Conservation (phyloP, 2,329 filamentous ascomycete species). For the Cladosporium sp. region DNA sequence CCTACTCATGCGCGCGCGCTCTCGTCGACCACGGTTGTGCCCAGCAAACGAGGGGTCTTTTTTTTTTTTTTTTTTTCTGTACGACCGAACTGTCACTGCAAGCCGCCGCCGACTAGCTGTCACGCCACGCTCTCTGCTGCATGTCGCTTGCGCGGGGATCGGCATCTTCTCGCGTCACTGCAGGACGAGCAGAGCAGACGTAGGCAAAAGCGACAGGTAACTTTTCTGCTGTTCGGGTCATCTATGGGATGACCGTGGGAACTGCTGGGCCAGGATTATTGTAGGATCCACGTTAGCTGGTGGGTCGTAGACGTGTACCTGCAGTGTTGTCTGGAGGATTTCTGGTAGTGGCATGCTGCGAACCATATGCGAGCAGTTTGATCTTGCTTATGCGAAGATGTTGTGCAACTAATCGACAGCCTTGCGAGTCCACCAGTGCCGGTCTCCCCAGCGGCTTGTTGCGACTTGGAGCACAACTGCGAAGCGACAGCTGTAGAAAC, state of each 20-base stretch:
- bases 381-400: constrained; percentile 4
- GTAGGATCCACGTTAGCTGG: not conserved
- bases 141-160: constrained; percentile 13
- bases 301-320: constrained; percentile 2
- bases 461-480: not conserved
- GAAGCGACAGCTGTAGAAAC: no score
- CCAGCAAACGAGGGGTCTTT: not conserved
- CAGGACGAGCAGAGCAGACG: not conserved
- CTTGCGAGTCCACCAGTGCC: not conserved
- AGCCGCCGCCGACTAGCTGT: not conserved
- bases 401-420: not conserved
- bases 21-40: not conserved
- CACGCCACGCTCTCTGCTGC: constrained; percentile 4
- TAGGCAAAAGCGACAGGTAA: constrained; percentile 1
- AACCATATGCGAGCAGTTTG: not conserved
- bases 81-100: constrained; percentile 15
- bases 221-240: not conserved
- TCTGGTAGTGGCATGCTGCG: not conserved
- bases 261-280: not conserved
- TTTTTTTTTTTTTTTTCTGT: no score
- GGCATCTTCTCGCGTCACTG: not conserved
- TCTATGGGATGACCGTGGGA: not conserved
- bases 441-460: not conserved
- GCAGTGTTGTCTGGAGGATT: not conserved
- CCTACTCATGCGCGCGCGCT: not conserved